A percentile compares a stretch with the other conserved stretches of the same genome.
Conservation (phyloP, 768 basidiomycete genomes). For the Panellus pusillus region DNA sequence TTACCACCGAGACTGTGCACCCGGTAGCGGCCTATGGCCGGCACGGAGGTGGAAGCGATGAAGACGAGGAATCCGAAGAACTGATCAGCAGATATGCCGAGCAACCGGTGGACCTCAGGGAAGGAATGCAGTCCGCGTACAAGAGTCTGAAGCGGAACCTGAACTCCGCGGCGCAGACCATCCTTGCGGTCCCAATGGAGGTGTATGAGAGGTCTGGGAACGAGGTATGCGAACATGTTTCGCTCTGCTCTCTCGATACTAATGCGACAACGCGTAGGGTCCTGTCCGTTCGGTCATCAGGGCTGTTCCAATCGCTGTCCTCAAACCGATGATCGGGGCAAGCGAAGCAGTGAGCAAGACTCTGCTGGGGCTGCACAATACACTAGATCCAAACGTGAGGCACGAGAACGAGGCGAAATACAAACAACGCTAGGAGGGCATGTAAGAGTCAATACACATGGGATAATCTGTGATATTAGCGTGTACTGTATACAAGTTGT, state of each 20-base stretch:
- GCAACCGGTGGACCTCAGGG: constrained; percentile 80
- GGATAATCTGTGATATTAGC: constrained; percentile 18
- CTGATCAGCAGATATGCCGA: constrained; percentile 87
- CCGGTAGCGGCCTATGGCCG: constrained; percentile 31
- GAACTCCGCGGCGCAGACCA: constrained; percentile 95
- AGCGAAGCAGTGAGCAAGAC: constrained; percentile 97
- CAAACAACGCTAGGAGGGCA: constrained; percentile 61
- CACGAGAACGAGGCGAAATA: constrained; percentile 92
- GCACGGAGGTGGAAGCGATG: constrained; percentile 33
- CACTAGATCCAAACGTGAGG: constrained; percentile 82
- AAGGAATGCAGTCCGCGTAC: constrained; percentile 93
- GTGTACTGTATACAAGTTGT: constrained; percentile 16
- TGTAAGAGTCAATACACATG: constrained; percentile 11
- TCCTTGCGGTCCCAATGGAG: constrained; percentile 98
- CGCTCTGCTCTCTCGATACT: background rate
- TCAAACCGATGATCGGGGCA: constrained; percentile 98
- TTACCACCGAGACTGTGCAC: constrained; percentile 69
- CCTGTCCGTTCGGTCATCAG: constrained; percentile 92
- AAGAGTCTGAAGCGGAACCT: constrained; percentile 83
- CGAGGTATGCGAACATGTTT: constrained; percentile 52
- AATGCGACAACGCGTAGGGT: constrained; percentile 52
- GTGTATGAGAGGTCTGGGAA: constrained; percentile 93
- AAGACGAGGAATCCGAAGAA: constrained; percentile 50
- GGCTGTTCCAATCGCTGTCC: constrained; percentile 94
- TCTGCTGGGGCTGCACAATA: constrained; percentile 88